Percentiles rank a stretch among this genome's conserved stretches.
Conservation (phyloP, 306 rosid species). For the Morella rubra region DNA sequence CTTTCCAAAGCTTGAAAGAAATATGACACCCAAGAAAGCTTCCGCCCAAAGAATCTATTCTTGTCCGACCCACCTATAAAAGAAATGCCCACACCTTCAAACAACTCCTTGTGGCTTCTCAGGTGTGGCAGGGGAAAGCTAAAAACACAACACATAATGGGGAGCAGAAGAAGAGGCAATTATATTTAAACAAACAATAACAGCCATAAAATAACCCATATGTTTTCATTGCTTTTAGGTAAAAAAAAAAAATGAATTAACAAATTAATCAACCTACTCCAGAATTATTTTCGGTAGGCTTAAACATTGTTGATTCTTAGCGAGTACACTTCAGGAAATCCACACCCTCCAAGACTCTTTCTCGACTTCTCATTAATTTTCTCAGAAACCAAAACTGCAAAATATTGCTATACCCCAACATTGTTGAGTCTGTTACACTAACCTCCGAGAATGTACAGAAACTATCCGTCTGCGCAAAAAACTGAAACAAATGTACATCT, state of each 20-base stretch:
- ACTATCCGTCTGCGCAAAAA: conserved; percentile 37
- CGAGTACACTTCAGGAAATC: neutral
- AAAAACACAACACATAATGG: neutral
- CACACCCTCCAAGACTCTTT: neutral
- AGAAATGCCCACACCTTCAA: conserved; percentile 12
- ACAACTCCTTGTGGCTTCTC: conserved; percentile 5
- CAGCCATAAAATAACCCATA: too few relatives aligned
- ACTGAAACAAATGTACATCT: conserved; percentile 45
- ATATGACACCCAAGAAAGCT: conserved; percentile 26
- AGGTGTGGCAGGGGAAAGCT: neutral
- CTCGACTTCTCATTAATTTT: neutral
- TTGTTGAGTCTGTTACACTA: conserved; percentile 10
- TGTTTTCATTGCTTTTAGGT: neutral
- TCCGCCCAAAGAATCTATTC: conserved; percentile 26
- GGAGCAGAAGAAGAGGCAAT: too few relatives aligned
- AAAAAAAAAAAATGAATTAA: neutral
- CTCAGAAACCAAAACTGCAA: conserved; percentile 9
- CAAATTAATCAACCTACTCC: neutral
- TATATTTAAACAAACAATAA: too few relatives aligned
- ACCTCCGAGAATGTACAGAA: conserved; percentile 39
- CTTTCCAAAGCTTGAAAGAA: conserved; percentile 37
- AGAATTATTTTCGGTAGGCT: neutral
- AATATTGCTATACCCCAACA: neutral
- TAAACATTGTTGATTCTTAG: neutral
- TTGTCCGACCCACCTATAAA: conserved; percentile 47